Evolutionary conservation across 768 basidiomycete genomes (phyloP).

Genomic region (Cystobasidium tubakii): DNA sequence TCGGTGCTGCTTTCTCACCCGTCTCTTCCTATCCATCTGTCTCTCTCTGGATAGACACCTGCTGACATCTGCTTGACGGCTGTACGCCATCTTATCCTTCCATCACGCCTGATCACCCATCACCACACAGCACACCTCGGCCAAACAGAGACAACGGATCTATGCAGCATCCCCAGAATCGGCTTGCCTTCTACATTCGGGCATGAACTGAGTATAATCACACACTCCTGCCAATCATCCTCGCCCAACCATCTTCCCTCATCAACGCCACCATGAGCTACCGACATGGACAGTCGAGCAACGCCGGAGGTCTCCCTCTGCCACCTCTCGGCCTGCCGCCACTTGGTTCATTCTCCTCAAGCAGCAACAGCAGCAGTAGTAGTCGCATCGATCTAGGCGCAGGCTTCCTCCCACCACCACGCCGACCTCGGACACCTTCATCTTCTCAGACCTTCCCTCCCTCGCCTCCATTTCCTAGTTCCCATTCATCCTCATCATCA

Average conservation of each 20-base stretch:
- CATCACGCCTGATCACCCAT: no score
- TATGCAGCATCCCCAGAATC: background rate
- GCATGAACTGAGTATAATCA: no score
- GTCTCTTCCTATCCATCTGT: no score
- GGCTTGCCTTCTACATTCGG: no score
- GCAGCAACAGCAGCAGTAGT: background rate
- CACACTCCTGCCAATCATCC: no score
- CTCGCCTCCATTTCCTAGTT: background rate
- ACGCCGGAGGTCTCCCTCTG: background rate
- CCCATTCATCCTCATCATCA: background rate
- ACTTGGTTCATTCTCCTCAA: background rate
- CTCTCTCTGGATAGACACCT: no score
- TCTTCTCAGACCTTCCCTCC: background rate
- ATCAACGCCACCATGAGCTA: background rate
- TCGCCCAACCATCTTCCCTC: background rate
- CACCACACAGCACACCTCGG: no score
- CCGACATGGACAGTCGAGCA: no score
- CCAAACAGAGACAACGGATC: no score
- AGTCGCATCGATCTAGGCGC: background rate
- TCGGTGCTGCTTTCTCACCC: no score
- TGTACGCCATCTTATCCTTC: no score
- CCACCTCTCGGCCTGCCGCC: background rate
- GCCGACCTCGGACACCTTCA: background rate
- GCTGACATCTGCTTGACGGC: no score
- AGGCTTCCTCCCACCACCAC: background rate